phyloP scores from a whole-genome alignment of 306 rosid species.

The Prunus campanulata region DNA sequence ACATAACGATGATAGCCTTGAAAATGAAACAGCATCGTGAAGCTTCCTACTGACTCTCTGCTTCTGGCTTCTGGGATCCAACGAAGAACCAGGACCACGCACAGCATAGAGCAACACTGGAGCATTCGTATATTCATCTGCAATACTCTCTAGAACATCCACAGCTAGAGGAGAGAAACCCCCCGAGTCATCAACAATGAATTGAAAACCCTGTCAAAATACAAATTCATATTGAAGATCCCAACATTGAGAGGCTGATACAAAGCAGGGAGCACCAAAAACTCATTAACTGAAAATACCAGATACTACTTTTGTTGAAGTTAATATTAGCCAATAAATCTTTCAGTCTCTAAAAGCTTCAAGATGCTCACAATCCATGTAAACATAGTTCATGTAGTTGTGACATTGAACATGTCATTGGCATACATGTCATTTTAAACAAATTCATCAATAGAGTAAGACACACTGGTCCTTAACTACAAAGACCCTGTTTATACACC shows the following conservation, averaged over 20 bases:
- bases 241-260: not conserved
- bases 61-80: slow-evolving; percentile 49
- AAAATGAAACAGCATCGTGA: slow-evolving; percentile 81
- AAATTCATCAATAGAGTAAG: not conserved
- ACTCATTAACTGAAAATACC: not conserved
- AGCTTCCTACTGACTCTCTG: slow-evolving; percentile 59
- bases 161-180: slow-evolving; percentile 86
- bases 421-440: not conserved
- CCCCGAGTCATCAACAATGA: slow-evolving; percentile 73
- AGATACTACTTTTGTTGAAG: not conserved
- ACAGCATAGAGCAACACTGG: slow-evolving; percentile 72
- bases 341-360: not conserved
- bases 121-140: slow-evolving; percentile 68
- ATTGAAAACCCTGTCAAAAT: slow-evolving; percentile 79
- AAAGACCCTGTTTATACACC: not conserved
- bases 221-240: slow-evolving; percentile 2
- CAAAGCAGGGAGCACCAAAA: not conserved
- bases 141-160: slow-evolving; percentile 77
- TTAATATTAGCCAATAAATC: not conserved
- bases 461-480: not conserved
- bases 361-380: not conserved
- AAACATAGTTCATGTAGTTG: not conserved
- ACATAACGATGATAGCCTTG: slow-evolving; percentile 70
- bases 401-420: not conserved
- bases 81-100: slow-evolving; percentile 43